Base-by-base conservation (phyloP, 345 rosid species). In the Geranium brycei region DNA sequence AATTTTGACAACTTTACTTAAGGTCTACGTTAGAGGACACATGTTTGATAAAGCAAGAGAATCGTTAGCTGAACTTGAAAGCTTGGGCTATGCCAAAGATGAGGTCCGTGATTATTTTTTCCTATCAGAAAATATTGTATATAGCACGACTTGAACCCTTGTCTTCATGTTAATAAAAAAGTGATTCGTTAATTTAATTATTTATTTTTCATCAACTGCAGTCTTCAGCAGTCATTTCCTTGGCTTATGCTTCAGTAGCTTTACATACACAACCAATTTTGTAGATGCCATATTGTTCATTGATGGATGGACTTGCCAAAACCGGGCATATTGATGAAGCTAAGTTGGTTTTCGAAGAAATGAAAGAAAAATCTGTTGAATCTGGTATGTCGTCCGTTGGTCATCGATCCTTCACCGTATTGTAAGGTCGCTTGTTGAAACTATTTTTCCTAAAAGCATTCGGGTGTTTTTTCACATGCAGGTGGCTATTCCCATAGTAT, bases 401-500 rank as follows among this genome's bases (percentile, higher is more conserved):
- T 47, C 53, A 8, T 11, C 15, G 14, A 47, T 13, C 53, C 53
- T 47, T 47, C 15, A 47, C 11, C 53, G 15, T 11, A 47, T 57
- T 57, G 18, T 57, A 57, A 57, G 19, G 19, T 57, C 7, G 15
- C 57, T 53, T 53, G 57, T 5, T 8, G 57, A 53, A 17, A 47
- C 3, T 47, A 13, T 0, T 63, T 47, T 19, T 11, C 4, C 57
- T 47, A 6, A 53, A 51, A 23, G 53, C 5, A 17, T 38, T 59
- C 56, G 57, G 51, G 47, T 64, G 57, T 16, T 69, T 70, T 65
- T 35, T 62, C 19, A 53, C 66, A 40, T 67, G 70, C 87, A 89
- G 98, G 86, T 85, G 97, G 98, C 66, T 89, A 85, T 78, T 79
- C 97, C 17, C 84, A 87, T 77, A 87, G 98, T 66, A 89, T 89